Evolutionary conservation across 352 stramenopile genomes (phyloP).

Genomic region (Globisporangium ultimum): DNA sequence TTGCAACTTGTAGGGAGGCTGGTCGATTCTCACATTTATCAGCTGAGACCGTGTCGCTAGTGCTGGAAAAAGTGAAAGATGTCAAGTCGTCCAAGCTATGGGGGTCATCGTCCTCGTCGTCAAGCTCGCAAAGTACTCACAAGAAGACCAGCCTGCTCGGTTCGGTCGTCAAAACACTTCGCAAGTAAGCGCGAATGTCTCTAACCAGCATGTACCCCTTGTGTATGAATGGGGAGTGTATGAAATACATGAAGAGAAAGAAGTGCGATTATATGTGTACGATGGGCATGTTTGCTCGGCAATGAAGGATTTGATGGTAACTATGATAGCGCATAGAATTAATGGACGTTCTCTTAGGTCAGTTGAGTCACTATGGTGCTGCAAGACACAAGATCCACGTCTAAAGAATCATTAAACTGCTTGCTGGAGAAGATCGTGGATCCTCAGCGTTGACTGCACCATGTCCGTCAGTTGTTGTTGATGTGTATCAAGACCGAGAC

Average conservation of each 20-base stretch:
- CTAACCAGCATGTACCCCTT: too few relatives aligned
- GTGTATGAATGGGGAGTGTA: too few relatives aligned
- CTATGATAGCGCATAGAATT: not conserved
- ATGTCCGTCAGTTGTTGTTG: conserved; percentile 1
- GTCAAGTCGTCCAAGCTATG: conserved; percentile 51
- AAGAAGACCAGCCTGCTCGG: conserved; percentile 55
- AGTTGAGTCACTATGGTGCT: not conserved
- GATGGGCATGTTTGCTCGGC: not conserved
- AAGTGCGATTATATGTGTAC: not conserved
- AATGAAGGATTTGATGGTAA: not conserved
- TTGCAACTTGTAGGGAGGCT: conserved; percentile 26
- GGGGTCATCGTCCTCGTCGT: conserved; percentile 30
- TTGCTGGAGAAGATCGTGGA: conserved; percentile 3
- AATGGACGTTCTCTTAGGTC: not conserved
- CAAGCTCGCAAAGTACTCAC: conserved; percentile 17
- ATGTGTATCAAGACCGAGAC: not conserved
- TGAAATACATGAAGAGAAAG: too few relatives aligned
- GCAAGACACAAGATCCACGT: not conserved
- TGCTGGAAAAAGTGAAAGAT: conserved; percentile 77
- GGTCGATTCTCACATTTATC: conserved; percentile 70
- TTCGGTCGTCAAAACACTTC: conserved; percentile 43
- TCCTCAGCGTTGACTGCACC: conserved; percentile 10
- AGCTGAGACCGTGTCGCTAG: conserved; percentile 53
- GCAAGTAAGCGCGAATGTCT: conserved; percentile 32
- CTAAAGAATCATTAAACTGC: not conserved